These are phyloP conservation scores for Chalara sp. DNA, from an alignment of 2,329 filamentous ascomycete species.

Conservation along the genomic window DNA sequence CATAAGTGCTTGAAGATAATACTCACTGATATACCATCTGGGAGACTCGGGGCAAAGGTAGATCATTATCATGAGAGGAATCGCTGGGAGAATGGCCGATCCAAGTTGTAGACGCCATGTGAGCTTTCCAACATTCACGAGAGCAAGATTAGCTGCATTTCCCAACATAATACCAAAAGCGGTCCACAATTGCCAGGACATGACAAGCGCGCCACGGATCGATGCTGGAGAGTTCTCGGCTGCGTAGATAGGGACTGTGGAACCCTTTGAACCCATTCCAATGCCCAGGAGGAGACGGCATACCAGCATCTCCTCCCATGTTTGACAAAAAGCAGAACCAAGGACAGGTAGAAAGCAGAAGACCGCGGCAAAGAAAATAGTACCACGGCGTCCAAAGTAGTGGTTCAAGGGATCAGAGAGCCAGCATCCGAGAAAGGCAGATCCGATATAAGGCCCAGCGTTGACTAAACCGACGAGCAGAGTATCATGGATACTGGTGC, in stretches of 20 bases:
- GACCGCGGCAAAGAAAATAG: slow-evolving; percentile 56
- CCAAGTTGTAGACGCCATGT: slow-evolving; percentile 59
- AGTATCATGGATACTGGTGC: slow-evolving; percentile 35
- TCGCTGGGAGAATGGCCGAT: slow-evolving; percentile 57
- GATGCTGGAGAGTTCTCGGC: slow-evolving; percentile 47
- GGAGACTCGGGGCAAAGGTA: slow-evolving; percentile 60
- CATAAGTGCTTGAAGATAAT: not conserved
- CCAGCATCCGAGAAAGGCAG: slow-evolving; percentile 51
- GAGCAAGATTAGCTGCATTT: slow-evolving; percentile 56
- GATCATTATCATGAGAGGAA: slow-evolving; percentile 50
- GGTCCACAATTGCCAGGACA: slow-evolving; percentile 45
- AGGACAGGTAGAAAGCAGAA: slow-evolving; percentile 57
- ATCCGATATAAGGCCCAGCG: slow-evolving; percentile 34
- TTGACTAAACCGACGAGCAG: slow-evolving; percentile 56
- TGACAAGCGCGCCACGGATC: slow-evolving; percentile 49
- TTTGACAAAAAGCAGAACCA: slow-evolving; percentile 51
- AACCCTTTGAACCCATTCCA: slow-evolving; percentile 54
- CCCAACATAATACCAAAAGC: slow-evolving; percentile 62
- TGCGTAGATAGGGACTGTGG: slow-evolving; percentile 43
- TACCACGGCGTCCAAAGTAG: slow-evolving; percentile 51
- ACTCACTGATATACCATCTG: slow-evolving; percentile 52
- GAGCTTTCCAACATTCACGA: slow-evolving; percentile 50
- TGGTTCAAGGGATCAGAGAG: slow-evolving; percentile 56
- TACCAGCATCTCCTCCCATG: slow-evolving; percentile 51
- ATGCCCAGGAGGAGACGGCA: slow-evolving; percentile 51